Evolutionary conservation across 2,329 filamentous ascomycete species (phyloP), one percentile per base, ranked within the genome.

Genomic region (Emergomyces orientalis): DNA sequence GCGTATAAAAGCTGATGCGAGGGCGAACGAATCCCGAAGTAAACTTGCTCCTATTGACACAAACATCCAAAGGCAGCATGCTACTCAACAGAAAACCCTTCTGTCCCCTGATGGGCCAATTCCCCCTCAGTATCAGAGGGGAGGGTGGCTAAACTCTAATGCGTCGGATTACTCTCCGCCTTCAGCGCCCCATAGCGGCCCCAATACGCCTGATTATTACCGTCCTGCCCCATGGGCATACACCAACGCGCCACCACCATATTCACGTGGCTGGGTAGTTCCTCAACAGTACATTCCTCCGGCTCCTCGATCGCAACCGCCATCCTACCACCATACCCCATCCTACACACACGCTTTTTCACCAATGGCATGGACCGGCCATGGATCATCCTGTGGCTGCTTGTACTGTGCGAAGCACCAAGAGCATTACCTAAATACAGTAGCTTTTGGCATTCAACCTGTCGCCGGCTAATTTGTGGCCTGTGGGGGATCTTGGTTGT

Each of bases 11-110:
- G 75, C 78, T 68, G 71, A 75, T 63, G 75, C 81, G 69, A 76
- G 77, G 68, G 75, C 70, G 67, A 79, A 74, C 66, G 79, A 76
- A 67, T 76, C 72, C 67, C 77, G 74, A 68, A 77, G 75, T 65
- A 80, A 80, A 69, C 75, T 88, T 67, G 82, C 82, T 59, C 84
- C 86, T 39, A 82, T 89, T 65, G 84, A 89, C 69, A 89, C 86
- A 60, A 86, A 83, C 66, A 76, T 88, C 63, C 77, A 84, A 65
- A 80, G 84, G 63, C 75, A 79, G 67, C 76, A 79, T 63, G 75
- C 78, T 7, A 22, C 59, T 19, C 59, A 61, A 45, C 77, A 80
- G 67, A 83, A 84, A 70, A 74, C 76, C 5, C 72, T 80, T 14
- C 74, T 79, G 70, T 80, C 78, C 57, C 78, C 76, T 45, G 75